These are phyloP conservation scores for Scolecobasidium constrictum DNA, from an alignment of 2,329 filamentous ascomycete genomes.

Conservation along the genomic window DNA sequence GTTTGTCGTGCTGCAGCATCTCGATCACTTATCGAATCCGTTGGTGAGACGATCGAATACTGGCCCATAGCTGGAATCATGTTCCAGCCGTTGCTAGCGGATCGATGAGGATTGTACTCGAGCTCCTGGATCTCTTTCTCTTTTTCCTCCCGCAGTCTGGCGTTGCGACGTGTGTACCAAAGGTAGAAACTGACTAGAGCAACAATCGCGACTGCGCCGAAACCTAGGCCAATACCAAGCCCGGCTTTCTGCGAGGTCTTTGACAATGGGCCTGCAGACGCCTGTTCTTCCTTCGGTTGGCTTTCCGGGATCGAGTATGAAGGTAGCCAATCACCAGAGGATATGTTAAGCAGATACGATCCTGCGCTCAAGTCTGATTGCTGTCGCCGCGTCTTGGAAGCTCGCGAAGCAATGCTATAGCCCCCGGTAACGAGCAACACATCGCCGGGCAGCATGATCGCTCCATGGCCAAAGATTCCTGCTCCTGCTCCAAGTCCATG, in stretches of 20 bases:
- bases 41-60: background rate
- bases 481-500: slow-evolving; percentile 14
- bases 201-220: slow-evolving; percentile 32
- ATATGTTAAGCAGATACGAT: slow-evolving; percentile 48
- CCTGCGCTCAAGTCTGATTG: slow-evolving; percentile 31
- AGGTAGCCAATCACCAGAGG: slow-evolving; percentile 46
- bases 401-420: slow-evolving; percentile 36
- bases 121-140: slow-evolving; percentile 45
- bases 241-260: slow-evolving; percentile 35
- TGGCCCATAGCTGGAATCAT: background rate
- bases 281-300: slow-evolving; percentile 9
- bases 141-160: slow-evolving; percentile 30
- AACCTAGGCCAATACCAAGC: slow-evolving; percentile 32
- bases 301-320: slow-evolving; percentile 42
- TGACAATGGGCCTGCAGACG: slow-evolving; percentile 24
- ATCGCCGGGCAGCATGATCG: slow-evolving; percentile 48
- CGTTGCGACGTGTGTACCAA: slow-evolving; percentile 33
- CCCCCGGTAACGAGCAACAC: slow-evolving; percentile 53
- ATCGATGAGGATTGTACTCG: slow-evolving; percentile 37
- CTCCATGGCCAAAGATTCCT: slow-evolving; percentile 50
- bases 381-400: slow-evolving; percentile 21
- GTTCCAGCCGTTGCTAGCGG: slow-evolving; percentile 5
- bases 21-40: background rate
- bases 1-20: background rate
- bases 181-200: slow-evolving; percentile 31